Conservation (phyloP, 139 green algal species). For the Yamagishiella unicocca region DNA sequence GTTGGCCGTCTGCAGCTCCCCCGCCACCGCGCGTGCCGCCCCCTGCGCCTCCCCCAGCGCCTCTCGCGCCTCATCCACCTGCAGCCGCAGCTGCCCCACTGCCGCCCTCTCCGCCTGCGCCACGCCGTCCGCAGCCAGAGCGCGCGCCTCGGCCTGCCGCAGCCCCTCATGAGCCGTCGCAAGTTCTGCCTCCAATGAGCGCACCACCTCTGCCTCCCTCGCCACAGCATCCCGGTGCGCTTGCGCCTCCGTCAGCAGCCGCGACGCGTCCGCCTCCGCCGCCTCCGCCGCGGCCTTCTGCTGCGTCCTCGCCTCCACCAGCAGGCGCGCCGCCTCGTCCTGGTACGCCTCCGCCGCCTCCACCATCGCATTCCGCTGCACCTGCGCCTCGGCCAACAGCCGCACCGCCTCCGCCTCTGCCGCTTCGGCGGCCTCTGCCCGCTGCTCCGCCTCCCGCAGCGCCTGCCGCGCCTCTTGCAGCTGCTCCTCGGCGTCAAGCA, state of each 20-base stretch:
- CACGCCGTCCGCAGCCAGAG: background rate
- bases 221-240: background rate
- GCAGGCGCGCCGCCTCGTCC: background rate
- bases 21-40: background rate
- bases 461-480: background rate
- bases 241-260: background rate
- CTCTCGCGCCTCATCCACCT: background rate
- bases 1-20: background rate
- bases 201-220: background rate
- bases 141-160: background rate
- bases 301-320: background rate
- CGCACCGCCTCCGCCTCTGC: background rate
- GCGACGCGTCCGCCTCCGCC: background rate
- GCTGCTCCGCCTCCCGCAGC: background rate
- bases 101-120: background rate
- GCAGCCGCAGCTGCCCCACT: background rate
- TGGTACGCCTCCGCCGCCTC: background rate
- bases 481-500: constrained; percentile 4
- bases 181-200: background rate
- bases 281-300: background rate
- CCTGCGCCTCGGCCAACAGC: background rate
- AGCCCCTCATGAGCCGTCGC: background rate
- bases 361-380: background rate
- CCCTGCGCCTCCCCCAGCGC: background rate
- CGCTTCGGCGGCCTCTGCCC: constrained; percentile 1